Evolutionary conservation across 768 basidiomycete species (phyloP).

Genomic region (Candolleomyces efflorescens): DNA sequence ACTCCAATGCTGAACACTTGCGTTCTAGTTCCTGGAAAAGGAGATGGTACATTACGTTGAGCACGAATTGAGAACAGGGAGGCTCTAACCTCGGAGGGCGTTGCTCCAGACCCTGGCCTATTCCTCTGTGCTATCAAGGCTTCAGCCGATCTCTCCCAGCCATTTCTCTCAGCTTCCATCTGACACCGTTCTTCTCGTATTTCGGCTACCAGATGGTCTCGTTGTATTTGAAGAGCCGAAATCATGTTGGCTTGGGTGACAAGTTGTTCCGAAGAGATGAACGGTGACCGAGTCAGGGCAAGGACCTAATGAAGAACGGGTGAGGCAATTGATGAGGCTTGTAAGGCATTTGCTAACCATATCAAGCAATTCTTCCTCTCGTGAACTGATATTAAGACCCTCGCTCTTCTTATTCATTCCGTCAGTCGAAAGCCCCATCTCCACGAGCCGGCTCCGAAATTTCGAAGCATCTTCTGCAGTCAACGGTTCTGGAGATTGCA

Average conservation of each 20-base stretch:
- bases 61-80: constrained; percentile 1
- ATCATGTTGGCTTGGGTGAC: constrained; percentile 61
- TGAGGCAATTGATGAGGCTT: background rate
- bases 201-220: constrained; percentile 50
- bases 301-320: constrained; percentile 32
- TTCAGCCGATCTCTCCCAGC: constrained; percentile 66
- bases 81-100: constrained; percentile 41
- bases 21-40: constrained; percentile 50
- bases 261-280: constrained; percentile 41
- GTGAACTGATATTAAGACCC: constrained; percentile 18
- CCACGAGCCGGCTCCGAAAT: constrained; percentile 43
- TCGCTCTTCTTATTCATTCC: constrained; percentile 1
- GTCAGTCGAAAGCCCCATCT: constrained; percentile 32
- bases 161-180: constrained; percentile 59
- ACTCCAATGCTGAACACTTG: constrained; percentile 43
- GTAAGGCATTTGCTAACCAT: constrained; percentile 41
- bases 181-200: constrained; percentile 54
- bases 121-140: constrained; percentile 53
- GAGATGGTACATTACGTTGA: constrained; percentile 5
- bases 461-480: constrained; percentile 42
- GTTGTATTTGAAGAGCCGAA: constrained; percentile 48
- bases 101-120: constrained; percentile 25
- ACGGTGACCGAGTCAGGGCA: constrained; percentile 37
- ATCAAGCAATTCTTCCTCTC: constrained; percentile 50
- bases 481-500: constrained; percentile 28